Base-by-base conservation (phyloP, 768 basidiomycete genomes). In the Podaxis rugospora region DNA sequence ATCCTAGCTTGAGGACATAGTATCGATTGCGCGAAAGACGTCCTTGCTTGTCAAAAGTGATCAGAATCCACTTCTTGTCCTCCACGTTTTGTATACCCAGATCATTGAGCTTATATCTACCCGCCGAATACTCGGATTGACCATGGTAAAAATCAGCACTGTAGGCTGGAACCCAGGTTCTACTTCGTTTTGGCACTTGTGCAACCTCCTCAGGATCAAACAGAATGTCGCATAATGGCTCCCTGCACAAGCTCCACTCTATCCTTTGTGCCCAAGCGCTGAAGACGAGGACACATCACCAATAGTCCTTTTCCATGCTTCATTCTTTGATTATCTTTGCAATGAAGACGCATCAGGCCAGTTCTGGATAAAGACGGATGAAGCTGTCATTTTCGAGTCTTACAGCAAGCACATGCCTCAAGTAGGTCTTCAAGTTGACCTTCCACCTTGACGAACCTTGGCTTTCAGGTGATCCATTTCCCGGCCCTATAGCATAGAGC, bases 161-260 rank as follows among this genome's bases (percentile, higher is more conserved):
- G 55, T 28, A 10, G 14, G 11, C 27, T 57, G 44, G 28, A 28
- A 37, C 5, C 11, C 55, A 1, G 14, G 21, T 4, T n/a, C 28
- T 6, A 57, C 42, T 4, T 46, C 55, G 9, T 57, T 57, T 16
- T 47, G 46, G 55, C n/a, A 25, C 2, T 14, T 49, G 5, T 57
- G 55, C 35, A 57, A 57, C 21, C 25, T 57, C 7, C 28, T 57
- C 2, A 32, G 27, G n/a, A 35, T 57, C n/a, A 28, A 32, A 36
- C 55, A 49, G 35, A 44, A 57, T 35, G 42, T 57, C 9, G 55
- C 46, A 21, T 57, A 57, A 57, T 36, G 44, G 55, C 18, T 28
- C 46, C 18, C 55, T 57, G 11, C 55, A 57, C 32, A 57, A 47
- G 18, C 44, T 57, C 4, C 55, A 57, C 23, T 57, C 55, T 23